Base-by-base conservation (phyloP, 2,329 filamentous ascomycete species). In the Emmonsiellopsis sp. region DNA sequence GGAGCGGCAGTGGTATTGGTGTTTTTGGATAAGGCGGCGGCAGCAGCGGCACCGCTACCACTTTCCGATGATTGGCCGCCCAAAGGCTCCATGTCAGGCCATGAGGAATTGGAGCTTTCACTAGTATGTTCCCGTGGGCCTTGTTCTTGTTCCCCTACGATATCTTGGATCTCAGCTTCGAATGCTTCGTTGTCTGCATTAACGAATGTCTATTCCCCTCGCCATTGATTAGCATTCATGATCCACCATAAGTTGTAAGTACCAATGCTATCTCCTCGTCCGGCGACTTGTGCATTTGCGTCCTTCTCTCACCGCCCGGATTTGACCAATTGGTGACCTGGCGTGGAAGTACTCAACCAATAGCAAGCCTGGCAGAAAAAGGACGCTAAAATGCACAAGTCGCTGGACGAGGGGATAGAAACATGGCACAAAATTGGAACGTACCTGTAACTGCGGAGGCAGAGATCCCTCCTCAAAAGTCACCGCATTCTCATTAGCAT, bases 401-500 rank as follows among this genome's bases (percentile, higher is more conserved):
- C n/a, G n/a, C n/a, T n/a, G n/a, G n/a, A n/a, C n/a, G n/a, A n/a
- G n/a, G n/a, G n/a, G n/a, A n/a, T n/a, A n/a, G n/a, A n/a, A n/a
- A n/a, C n/a, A 26, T 26, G 20, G 20, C 3, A 26, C 20, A 26
- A 26, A 31, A n/a, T n/a, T n/a, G n/a, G n/a, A 9, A 45, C 62
- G 58, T 65, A 74, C 72, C 61, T 70, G 65, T 50, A 76, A 64
- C 48, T 67, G 60, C 20, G 62, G 52, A 1, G 71, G 71, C 30
- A 67, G 57, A 34, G 65, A 58, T 7, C 62, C 64, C 16, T 62
- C 62, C 44, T 62, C 58, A 47, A 67, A 65, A 26, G 62, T 63
- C 53, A 76, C 61, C 16, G 75, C 73, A 53, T 67, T 67, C 20
- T 79, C 74, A 59, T 75, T 81, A 16, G 80, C 81, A 62, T 84